phyloP scores from a whole-genome alignment of 176 grass and related monocot species.

The Zoysia japonica region DNA sequence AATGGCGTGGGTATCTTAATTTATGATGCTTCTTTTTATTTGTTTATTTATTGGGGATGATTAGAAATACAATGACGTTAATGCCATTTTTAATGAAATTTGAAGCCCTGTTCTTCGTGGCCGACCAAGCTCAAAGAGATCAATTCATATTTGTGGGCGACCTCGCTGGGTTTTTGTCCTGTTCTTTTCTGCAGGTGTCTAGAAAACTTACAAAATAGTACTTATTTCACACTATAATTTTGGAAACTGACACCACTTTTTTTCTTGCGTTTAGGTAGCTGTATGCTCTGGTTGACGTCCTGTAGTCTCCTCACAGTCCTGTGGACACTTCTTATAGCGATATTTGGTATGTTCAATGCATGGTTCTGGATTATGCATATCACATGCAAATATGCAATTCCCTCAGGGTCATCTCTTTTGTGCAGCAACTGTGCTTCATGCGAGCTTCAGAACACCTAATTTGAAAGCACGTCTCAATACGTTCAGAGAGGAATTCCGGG shows the following conservation, averaged over 20 bases:
- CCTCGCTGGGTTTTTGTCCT: slow-evolving; percentile 94
- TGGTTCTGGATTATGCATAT: slow-evolving; percentile 23
- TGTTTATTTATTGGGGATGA: not conserved
- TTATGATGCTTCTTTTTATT: slow-evolving; percentile 24
- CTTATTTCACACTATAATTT: slow-evolving; percentile 1
- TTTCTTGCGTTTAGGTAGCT: slow-evolving; percentile 70
- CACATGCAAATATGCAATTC: not conserved
- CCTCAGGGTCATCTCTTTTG: slow-evolving; percentile 20
- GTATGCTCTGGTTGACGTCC: slow-evolving; percentile 92
- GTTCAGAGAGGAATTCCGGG: slow-evolving; percentile 97
- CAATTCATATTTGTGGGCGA: slow-evolving; percentile 97
- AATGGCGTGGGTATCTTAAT: slow-evolving; percentile 53
- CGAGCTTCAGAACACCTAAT: slow-evolving; percentile 96
- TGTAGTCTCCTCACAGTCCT: slow-evolving; percentile 84
- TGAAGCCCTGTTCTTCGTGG: slow-evolving; percentile 86
- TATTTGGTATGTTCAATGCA: slow-evolving; percentile 62
- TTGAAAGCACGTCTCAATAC: slow-evolving; percentile 95
- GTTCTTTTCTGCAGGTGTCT: slow-evolving; percentile 75
- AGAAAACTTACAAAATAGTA: not conserved
- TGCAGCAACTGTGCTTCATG: slow-evolving; percentile 84
- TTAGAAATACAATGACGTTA: slow-evolving; percentile 7
- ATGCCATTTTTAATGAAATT: slow-evolving; percentile 12
- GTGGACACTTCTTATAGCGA: slow-evolving; percentile 87
- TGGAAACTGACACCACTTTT: not conserved
- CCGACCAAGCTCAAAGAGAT: slow-evolving; percentile 76